Conservation (phyloP, 768 basidiomycete genomes). For the Leccinum longicurvipes region DNA sequence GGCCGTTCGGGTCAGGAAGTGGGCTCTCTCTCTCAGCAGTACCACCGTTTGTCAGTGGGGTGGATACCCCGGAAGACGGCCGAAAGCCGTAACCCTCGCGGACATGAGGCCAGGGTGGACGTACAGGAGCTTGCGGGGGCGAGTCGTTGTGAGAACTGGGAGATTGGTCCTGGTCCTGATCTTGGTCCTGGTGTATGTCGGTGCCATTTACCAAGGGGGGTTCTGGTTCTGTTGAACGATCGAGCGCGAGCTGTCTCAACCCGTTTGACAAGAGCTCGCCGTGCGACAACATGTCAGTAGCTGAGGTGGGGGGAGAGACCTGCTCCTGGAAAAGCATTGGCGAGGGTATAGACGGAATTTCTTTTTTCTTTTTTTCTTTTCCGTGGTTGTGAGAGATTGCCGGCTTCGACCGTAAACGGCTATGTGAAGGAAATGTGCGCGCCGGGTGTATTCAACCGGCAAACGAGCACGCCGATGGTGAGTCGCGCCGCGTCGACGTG, state of each 20-base stretch:
- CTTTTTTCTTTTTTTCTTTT: neutral
- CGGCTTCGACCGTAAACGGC: constrained; percentile 27
- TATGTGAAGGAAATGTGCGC: constrained; percentile 18
- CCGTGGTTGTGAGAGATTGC: neutral
- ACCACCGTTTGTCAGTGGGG: constrained; percentile 45
- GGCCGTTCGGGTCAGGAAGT: constrained; percentile 59
- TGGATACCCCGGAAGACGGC: constrained; percentile 60
- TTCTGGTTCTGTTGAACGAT: too few species aligned
- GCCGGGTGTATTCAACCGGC: constrained; percentile 11
- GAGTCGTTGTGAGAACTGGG: constrained; percentile 10
- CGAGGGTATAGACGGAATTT: too few species aligned
- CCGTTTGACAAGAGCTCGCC: constrained; percentile 42
- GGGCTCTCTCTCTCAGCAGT: constrained; percentile 31
- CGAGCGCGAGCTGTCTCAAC: constrained; percentile 45
- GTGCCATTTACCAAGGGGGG: constrained; percentile 4
- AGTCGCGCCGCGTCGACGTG: neutral
- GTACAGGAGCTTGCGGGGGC: constrained; percentile 14
- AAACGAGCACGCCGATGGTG: constrained; percentile 1
- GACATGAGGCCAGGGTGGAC: constrained; percentile 34
- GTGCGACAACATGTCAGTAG: constrained; percentile 30
- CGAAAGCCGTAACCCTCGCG: constrained; percentile 85
- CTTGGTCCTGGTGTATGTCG: constrained; percentile 8
- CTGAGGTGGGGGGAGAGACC: neutral
- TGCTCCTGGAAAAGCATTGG: neutral
- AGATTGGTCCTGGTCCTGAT: neutral